phyloP scores from a whole-genome alignment of 768 basidiomycete species.

The Leccinum fibrillosum region DNA sequence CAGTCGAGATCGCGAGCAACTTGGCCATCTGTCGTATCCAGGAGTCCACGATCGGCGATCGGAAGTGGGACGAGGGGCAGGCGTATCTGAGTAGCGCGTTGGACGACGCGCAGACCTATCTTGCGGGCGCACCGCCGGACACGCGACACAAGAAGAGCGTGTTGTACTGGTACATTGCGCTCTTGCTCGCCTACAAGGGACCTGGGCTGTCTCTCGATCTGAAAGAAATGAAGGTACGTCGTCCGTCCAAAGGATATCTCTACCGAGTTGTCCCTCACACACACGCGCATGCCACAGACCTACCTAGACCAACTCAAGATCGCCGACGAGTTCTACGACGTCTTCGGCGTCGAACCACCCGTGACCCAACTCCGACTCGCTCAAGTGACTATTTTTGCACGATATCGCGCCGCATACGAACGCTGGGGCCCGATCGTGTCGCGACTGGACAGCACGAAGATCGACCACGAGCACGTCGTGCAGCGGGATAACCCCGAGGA shows the following conservation, averaged over 20 bases:
- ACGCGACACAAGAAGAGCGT: constrained; percentile 58
- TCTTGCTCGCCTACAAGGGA: constrained; percentile 51
- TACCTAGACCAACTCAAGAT: constrained; percentile 43
- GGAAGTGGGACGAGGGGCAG: constrained; percentile 56
- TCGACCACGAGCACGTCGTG: constrained; percentile 29
- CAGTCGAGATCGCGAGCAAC: constrained; percentile 57
- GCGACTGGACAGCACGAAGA: constrained; percentile 31
- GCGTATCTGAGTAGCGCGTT: constrained; percentile 58
- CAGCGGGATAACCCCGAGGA: constrained; percentile 47
- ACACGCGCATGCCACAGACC: constrained; percentile 25
- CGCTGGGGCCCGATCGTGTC: constrained; percentile 47
- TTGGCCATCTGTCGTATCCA: constrained; percentile 51
- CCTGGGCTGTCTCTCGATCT: constrained; percentile 48
- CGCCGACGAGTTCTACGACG: constrained; percentile 49
- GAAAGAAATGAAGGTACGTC: constrained; percentile 45
- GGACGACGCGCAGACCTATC: constrained; percentile 57
- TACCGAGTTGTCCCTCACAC: not conserved
- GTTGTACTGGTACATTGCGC: constrained; percentile 55
- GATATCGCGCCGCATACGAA: constrained; percentile 41
- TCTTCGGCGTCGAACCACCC: constrained; percentile 45
- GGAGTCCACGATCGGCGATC: constrained; percentile 38
- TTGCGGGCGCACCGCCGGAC: constrained; percentile 58
- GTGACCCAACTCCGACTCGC: constrained; percentile 52
- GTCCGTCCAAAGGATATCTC: not conserved
- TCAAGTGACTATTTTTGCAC: constrained; percentile 47